phyloP scores from a whole-genome alignment of 495 filamentous ascomycete genomes.

The Penicillium nucicola region DNA sequence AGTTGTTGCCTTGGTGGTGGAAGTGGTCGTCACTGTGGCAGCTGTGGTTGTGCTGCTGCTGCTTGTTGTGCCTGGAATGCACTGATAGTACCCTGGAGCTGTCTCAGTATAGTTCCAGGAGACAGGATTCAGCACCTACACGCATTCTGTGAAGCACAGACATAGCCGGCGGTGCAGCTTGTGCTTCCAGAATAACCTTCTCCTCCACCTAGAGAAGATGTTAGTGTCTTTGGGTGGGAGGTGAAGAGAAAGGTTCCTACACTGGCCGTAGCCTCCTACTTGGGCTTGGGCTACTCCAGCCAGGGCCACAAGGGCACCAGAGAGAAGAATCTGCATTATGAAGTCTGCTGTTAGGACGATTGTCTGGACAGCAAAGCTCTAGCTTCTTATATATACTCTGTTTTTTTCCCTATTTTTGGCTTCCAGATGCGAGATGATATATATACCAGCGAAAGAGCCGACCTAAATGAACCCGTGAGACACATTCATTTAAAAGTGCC shows the following conservation, averaged over 20 bases:
- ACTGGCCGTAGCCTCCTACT: slow-evolving; percentile 14
- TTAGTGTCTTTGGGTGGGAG: not conserved
- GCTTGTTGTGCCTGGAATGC: slow-evolving; percentile 12
- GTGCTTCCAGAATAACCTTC: slow-evolving; percentile 14
- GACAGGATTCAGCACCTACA: not conserved
- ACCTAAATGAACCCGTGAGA: not conserved
- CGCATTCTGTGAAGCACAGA: slow-evolving; percentile 19
- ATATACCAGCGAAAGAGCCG: too few species aligned
- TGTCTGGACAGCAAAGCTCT: not conserved
- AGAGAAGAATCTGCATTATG: slow-evolving; percentile 4
- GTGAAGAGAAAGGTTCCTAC: not conserved
- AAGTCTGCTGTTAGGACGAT: not conserved
- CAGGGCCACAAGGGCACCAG: slow-evolving; percentile 10
- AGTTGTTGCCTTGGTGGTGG: slow-evolving; percentile 5
- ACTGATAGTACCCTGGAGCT: slow-evolving; percentile 12
- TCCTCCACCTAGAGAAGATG: slow-evolving; percentile 9
- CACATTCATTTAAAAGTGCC: not conserved
- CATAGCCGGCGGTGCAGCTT: slow-evolving; percentile 7
- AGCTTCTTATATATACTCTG: too few species aligned
- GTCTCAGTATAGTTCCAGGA: not conserved
- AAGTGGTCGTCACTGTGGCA: not conserved
- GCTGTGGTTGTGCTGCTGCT: slow-evolving; percentile 1
- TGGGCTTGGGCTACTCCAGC: slow-evolving; percentile 11
- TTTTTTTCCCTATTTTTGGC: not conserved
- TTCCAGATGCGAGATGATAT: not conserved